Evolutionary conservation across 225 moss, liverwort and hornwort genomes (phyloP), one percentile per base, ranked within the genome.

Genomic region (Thuidium tamariscinum): DNA sequence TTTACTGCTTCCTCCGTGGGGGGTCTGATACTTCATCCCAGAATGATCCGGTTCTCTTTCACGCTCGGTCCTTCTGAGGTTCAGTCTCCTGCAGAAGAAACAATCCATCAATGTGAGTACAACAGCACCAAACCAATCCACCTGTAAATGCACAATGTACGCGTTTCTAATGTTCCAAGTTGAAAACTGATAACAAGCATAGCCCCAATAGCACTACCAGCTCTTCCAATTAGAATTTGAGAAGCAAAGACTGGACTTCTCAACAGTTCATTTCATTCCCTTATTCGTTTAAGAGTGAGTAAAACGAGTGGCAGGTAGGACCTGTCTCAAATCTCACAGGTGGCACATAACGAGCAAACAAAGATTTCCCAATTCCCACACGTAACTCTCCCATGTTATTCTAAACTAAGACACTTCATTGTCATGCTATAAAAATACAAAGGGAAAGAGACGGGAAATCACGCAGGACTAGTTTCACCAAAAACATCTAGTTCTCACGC

Each of bases 181-280:
- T 68, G 68, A 76, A 68, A 59, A 52, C 23, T 64, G 72, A 82
- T 83, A 74, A 74, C 26, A 11, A 75, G 16, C 60, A 86, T 37
- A 79, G 66, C 11, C 48, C 51, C 42, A 36, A 46, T 54, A 64
- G 69, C 16, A 52, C 44, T 75, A 66, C 62, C 75, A 85, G 49
- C 36, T 76, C 84, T 84, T 87, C 63, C 69, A 32, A 88, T 72
- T 57, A 83, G 54, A 83, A 46, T 37, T 76, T 66, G 74, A 66
- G 42, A 88, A 74, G 57, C 59, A 25, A 84, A 59, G 82, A 81
- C 20, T 86, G 85, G 82, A 88, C 82, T 55, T 84, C 82, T 77
- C 84, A 92, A 91, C 90, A 90, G 85, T 98, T 98, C 94, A 96
- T 92, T n/a, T 88, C 94, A 79, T 92, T 93, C 64, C 93, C 95